Evolutionary conservation across 2,329 filamentous ascomycete species (phyloP).

Genomic region (Fonsecaea pedrosoi): DNA sequence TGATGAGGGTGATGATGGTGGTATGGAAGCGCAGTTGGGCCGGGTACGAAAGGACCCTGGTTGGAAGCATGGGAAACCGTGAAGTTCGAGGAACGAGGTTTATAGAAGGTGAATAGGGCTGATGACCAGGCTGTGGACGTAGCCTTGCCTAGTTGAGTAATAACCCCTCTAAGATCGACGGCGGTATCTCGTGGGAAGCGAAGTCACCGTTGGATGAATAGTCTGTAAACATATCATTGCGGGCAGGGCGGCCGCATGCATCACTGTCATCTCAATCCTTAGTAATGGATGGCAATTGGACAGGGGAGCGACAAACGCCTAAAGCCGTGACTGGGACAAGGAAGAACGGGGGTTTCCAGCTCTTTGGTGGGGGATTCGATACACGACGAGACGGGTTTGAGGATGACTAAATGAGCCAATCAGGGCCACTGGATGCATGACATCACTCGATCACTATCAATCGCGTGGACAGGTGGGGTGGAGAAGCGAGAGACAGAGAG

Average conservation of each 20-base stretch:
- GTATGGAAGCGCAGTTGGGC: background rate
- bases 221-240: background rate
- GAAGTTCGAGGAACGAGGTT: background rate
- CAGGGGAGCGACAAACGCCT: background rate
- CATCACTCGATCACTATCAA: background rate
- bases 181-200: background rate
- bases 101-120: background rate
- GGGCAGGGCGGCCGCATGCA: constrained; percentile 17
- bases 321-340: constrained; percentile 4
- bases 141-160: background rate
- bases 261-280: constrained; percentile 1
- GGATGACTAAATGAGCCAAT: background rate
- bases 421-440: background rate
- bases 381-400: background rate
- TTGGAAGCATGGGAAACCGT: background rate
- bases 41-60: background rate
- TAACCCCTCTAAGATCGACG: background rate
- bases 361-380: background rate
- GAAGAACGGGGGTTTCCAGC: background rate
- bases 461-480: too few species aligned
- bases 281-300: background rate
- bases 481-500: background rate
- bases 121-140: background rate
- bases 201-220: background rate
- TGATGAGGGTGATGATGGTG: background rate